A percentile compares a stretch with the other conserved stretches of the same genome.
Conservation (phyloP, 106 monocot species). For the Acanthochlamys bracteata region DNA sequence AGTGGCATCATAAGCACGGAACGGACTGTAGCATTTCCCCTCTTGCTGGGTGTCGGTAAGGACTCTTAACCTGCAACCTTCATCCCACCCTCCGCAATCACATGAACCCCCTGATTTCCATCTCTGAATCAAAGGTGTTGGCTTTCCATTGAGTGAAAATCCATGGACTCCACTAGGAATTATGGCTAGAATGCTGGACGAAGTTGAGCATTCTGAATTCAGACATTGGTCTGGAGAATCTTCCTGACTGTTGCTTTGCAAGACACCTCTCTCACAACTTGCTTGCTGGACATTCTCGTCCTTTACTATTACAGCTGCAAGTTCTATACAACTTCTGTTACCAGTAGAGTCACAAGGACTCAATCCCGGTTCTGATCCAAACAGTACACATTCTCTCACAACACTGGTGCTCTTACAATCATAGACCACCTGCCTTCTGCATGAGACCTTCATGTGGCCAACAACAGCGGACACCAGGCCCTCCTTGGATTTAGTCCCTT, state of each 20-base stretch:
- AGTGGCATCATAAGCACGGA: slow-evolving; percentile 16
- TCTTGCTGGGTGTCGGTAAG: slow-evolving; percentile 25
- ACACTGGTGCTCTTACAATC: slow-evolving; percentile 9
- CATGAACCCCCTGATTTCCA: slow-evolving; percentile 87
- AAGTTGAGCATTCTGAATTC: background rate
- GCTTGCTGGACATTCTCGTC: slow-evolving; percentile 10
- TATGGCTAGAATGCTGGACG: slow-evolving; percentile 33
- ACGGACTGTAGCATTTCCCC: slow-evolving; percentile 3
- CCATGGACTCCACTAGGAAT: slow-evolving; percentile 67
- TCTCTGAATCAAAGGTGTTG: slow-evolving; percentile 59
- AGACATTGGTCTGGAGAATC: background rate
- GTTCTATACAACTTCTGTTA: slow-evolving; percentile 18
- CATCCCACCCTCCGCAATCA: slow-evolving; percentile 99
- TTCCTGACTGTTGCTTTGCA: background rate
- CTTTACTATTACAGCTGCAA: slow-evolving; percentile 50
- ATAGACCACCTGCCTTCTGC: slow-evolving; percentile 2
- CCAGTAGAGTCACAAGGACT: background rate
- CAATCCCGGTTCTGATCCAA: slow-evolving; percentile 37
- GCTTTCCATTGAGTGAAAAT: slow-evolving; percentile 32
- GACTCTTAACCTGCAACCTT: slow-evolving; percentile 61
- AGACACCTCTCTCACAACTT: background rate
- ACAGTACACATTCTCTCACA: slow-evolving; percentile 51
- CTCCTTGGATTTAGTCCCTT: slow-evolving; percentile 49
- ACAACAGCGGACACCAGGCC: slow-evolving; percentile 45
- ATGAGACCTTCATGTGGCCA: slow-evolving; percentile 61